Percentiles rank a stretch among this genome's conserved stretches.
These are phyloP conservation scores for Salix suchowensis DNA, from an alignment of 345 rosid species.

Conservation along the genomic window DNA sequence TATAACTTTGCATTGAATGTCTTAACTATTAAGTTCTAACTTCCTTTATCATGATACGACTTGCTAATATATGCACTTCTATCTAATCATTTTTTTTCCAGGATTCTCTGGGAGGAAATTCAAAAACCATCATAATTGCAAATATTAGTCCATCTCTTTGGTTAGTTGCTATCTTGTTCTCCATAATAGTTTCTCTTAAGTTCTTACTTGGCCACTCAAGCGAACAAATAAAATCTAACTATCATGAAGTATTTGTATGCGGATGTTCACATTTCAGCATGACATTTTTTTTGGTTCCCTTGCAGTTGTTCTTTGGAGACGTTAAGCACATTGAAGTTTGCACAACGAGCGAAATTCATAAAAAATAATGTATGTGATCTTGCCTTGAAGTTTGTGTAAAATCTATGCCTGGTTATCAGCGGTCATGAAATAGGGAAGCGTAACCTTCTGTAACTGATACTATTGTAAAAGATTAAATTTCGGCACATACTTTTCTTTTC, in stretches of 20 bases:
- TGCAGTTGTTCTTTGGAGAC: slow-evolving; percentile 95
- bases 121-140: slow-evolving; percentile 94
- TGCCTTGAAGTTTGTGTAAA: neutral
- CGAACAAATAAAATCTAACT: neutral
- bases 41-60: neutral
- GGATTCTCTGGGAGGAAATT: slow-evolving; percentile 98
- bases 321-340: slow-evolving; percentile 93
- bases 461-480: neutral
- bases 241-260: neutral
- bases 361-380: slow-evolving; percentile 73
- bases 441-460: neutral
- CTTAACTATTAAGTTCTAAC: neutral
- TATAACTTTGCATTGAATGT: neutral
- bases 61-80: neutral
- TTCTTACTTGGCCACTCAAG: neutral
- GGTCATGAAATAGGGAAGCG: neutral
- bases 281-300: slow-evolving; percentile 1
- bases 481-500: neutral
- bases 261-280: neutral
- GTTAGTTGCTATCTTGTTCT: slow-evolving; percentile 36
- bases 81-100: slow-evolving; percentile 24
- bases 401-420: neutral
- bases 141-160: slow-evolving; percentile 90
- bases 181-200: neutral
- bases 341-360: slow-evolving; percentile 95